Evolutionary conservation across 176 grass and related monocot species (phyloP).

Genomic region (Oryza australiensis): DNA sequence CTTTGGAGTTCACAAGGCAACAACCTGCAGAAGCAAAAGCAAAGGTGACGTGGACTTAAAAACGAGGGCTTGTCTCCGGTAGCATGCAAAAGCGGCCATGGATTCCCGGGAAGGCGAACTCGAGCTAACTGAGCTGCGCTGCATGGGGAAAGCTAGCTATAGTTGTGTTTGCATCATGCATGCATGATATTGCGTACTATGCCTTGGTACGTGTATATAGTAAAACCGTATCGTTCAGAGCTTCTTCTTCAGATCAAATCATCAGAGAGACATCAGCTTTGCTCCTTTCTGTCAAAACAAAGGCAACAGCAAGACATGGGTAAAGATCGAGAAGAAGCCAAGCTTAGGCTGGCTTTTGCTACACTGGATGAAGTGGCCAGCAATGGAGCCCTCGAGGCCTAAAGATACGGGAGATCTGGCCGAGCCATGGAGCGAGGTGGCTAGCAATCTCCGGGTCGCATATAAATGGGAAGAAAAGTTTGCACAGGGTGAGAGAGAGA

Average conservation of each 20-base stretch:
- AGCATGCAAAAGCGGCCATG: slow-evolving; percentile 22
- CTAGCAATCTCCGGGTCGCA: slow-evolving; percentile 39
- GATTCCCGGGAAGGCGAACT: neutral
- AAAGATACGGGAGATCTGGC: slow-evolving; percentile 40
- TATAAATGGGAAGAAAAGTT: slow-evolving; percentile 66
- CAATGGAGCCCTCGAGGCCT: slow-evolving; percentile 27
- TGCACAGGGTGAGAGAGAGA: neutral
- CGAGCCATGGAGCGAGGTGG: slow-evolving; percentile 4
- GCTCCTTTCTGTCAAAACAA: slow-evolving; percentile 61
- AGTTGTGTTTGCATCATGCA: neutral
- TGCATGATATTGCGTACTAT: slow-evolving; percentile 20
- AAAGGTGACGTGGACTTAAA: slow-evolving; percentile 49
- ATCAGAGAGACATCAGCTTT: slow-evolving; percentile 27
- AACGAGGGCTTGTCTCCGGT: slow-evolving; percentile 15
- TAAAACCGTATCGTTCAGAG: neutral
- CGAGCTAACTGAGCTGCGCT: neutral
- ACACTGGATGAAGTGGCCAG: slow-evolving; percentile 12
- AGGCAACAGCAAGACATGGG: neutral
- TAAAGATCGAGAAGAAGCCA: slow-evolving; percentile 29
- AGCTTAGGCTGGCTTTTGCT: slow-evolving; percentile 21
- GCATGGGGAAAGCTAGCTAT: slow-evolving; percentile 35
- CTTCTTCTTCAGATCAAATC: slow-evolving; percentile 22
- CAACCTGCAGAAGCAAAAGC: slow-evolving; percentile 23
- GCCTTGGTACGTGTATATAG: neutral
- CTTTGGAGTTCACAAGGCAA: slow-evolving; percentile 24